Conservation (phyloP, 2,329 filamentous ascomycete species). For the Emmonsiellopsis sp. region DNA sequence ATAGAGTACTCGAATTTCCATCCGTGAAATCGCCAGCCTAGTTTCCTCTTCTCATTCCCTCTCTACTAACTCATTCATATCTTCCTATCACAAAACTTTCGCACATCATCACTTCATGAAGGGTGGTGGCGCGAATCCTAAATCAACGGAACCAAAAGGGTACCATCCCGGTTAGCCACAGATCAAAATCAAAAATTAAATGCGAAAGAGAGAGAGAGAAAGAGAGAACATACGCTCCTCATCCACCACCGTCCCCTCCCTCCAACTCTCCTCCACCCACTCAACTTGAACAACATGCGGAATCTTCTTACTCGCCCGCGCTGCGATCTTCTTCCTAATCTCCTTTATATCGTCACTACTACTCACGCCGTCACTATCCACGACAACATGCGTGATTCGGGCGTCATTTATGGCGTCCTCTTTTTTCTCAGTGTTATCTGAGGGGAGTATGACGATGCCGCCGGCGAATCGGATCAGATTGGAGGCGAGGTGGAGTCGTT, state of each 20-base stretch:
- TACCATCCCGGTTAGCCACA: background rate
- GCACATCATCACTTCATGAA: too few relatives aligned
- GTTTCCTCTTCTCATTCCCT: too few relatives aligned
- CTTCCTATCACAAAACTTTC: background rate
- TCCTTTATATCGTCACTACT: constrained; percentile 34
- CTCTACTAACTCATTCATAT: background rate
- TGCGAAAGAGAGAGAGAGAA: background rate
- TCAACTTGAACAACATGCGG: constrained; percentile 59
- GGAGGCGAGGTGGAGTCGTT: constrained; percentile 36
- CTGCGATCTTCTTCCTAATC: constrained; percentile 21
- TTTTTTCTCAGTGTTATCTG: background rate
- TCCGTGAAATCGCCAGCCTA: too few relatives aligned
- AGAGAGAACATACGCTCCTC: constrained; percentile 50
- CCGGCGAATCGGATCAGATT: constrained; percentile 61
- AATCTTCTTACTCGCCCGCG: constrained; percentile 34
- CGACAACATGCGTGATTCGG: constrained; percentile 62
- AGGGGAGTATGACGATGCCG: constrained; percentile 41
- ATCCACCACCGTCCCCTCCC: constrained; percentile 65
- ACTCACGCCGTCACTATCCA: constrained; percentile 41
- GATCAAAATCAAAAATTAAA: background rate
- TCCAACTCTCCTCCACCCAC: constrained; percentile 78
- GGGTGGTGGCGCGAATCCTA: background rate
- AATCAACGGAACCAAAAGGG: background rate
- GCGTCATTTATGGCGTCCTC: constrained; percentile 40
- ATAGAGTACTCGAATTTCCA: too few relatives aligned